Percentiles rank a stretch among this genome's conserved stretches.
phyloP scores from a whole-genome alignment of 2,329 filamentous ascomycete genomes.

The Cladosporium sphaerospermum region DNA sequence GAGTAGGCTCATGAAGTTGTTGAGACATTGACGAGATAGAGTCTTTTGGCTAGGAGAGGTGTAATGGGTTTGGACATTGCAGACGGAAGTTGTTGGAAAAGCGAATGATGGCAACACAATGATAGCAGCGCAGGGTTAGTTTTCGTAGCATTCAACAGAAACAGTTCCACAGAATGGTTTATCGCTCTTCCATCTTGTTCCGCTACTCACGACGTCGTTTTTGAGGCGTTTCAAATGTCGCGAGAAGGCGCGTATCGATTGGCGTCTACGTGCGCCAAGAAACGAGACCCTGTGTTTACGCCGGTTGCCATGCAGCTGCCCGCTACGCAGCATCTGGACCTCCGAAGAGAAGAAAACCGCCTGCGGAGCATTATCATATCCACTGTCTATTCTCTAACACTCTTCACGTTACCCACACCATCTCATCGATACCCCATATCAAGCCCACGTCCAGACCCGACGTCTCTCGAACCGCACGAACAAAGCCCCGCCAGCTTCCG shows the following conservation, averaged over 20 bases:
- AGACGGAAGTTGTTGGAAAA: no score
- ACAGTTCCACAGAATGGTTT: no score
- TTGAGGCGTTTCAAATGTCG: not conserved
- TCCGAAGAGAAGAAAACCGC: not conserved
- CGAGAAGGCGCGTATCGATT: not conserved
- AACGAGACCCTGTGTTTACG: slow-evolving; percentile 1
- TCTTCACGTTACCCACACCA: not conserved
- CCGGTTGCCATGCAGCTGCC: slow-evolving; percentile 6
- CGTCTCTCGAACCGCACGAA: not conserved
- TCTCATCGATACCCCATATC: not conserved
- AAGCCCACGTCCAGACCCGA: not conserved
- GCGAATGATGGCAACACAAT: no score
- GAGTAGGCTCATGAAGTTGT: slow-evolving; percentile 7
- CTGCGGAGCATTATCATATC: not conserved
- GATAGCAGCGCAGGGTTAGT: no score
- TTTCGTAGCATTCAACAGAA: no score
- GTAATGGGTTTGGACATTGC: no score
- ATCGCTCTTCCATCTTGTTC: not conserved
- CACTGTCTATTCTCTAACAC: not conserved
- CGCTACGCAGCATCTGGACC: not conserved
- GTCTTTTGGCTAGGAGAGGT: no score
- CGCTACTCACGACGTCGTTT: no score
- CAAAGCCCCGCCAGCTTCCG: slow-evolving; percentile 10
- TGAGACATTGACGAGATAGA: slow-evolving; percentile 4
- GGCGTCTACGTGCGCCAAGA: not conserved